Evolutionary conservation across 2,329 filamentous ascomycete genomes (phyloP).

Genomic region (Colletotrichum echinochloae): DNA sequence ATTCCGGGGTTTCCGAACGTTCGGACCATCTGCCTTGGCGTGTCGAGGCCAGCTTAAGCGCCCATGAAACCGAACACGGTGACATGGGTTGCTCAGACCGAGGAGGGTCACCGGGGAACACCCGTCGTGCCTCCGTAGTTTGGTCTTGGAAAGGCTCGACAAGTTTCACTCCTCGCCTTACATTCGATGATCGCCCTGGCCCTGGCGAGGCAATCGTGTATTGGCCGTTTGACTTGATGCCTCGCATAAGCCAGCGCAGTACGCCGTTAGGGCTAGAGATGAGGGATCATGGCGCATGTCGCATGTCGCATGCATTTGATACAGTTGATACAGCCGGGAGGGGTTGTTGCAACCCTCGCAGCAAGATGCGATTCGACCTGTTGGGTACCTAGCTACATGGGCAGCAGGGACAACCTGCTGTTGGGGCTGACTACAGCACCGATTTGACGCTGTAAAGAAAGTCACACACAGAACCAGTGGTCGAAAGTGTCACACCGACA

Average conservation of each 20-base stretch:
- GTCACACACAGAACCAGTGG: background rate
- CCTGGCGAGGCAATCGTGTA: background rate
- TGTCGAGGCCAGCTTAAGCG: constrained; percentile 16
- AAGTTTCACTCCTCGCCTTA: constrained; percentile 23
- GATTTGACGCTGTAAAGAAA: background rate
- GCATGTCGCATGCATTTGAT: background rate
- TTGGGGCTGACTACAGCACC: no score
- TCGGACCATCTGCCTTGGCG: constrained; percentile 36
- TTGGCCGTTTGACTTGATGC: background rate
- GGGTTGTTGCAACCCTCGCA: background rate
- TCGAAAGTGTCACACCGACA: background rate
- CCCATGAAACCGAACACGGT: constrained; percentile 25
- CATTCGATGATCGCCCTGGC: background rate
- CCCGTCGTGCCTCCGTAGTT: constrained; percentile 21
- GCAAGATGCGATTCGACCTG: background rate
- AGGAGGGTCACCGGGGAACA: constrained; percentile 31
- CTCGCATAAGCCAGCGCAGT: background rate
- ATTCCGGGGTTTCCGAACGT: constrained; percentile 35
- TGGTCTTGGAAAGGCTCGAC: background rate
- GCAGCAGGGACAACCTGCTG: background rate
- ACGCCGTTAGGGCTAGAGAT: background rate
- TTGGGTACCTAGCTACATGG: background rate
- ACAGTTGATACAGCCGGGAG: background rate
- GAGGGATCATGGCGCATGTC: background rate
- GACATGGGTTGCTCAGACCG: constrained; percentile 31